Percentiles rank a stretch among this genome's conserved stretches.
phyloP scores from a whole-genome alignment of 352 stramenopile genomes.

The Pythium aquatile region DNA sequence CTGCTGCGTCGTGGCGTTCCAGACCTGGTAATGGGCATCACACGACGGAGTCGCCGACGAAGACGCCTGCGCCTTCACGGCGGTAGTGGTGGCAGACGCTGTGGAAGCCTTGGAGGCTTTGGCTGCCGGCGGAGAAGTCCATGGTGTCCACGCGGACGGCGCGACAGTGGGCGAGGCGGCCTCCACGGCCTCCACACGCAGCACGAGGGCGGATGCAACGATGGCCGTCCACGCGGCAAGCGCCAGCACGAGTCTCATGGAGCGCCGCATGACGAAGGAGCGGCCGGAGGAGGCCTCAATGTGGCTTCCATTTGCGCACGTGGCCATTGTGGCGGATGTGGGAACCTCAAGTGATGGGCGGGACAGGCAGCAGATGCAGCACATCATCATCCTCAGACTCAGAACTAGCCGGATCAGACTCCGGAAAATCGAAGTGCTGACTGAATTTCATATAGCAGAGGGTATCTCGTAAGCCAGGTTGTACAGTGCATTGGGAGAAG shows the following conservation, averaged over 20 bases:
- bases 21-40: constrained; percentile 56
- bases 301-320: background rate
- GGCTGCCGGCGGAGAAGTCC: constrained; percentile 2
- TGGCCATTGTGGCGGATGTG: constrained; percentile 4
- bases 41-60: constrained; percentile 23
- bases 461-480: background rate
- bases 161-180: background rate
- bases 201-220: background rate
- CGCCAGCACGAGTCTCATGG: background rate
- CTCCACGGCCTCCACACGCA: constrained; percentile 4
- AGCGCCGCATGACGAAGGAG: background rate
- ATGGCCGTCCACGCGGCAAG: background rate
- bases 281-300: background rate
- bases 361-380: background rate
- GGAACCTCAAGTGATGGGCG: constrained; percentile 13
- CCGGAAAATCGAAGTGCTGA: background rate
- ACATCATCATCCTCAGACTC: constrained; percentile 8
- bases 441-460: background rate
- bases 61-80: background rate
- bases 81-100: background rate
- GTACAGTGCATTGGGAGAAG: background rate
- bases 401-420: background rate
- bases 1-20: constrained; percentile 46
- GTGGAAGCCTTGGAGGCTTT: background rate
- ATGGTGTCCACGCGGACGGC: constrained; percentile 15